Conservation (phyloP, 768 basidiomycete species). For the Mycena capillaripes region DNA sequence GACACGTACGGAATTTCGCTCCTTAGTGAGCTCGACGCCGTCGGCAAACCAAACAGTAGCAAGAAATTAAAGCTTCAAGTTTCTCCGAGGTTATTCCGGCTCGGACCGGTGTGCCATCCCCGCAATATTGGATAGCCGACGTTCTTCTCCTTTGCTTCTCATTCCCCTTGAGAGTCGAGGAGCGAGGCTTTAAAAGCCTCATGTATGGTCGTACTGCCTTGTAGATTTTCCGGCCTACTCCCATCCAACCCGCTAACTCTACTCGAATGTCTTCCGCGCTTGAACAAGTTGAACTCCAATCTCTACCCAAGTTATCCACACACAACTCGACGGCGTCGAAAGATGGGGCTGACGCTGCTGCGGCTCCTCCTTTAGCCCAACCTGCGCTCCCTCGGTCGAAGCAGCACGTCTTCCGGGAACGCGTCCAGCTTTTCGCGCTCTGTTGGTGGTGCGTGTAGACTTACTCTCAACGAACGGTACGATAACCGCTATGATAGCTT, state of each 20-base stretch:
- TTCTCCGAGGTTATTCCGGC: not conserved
- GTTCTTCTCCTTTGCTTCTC: not conserved
- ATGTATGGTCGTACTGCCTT: too few relatives aligned
- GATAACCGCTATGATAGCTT: not conserved
- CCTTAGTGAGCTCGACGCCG: too few relatives aligned
- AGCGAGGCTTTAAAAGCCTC: not conserved
- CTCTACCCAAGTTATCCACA: not conserved
- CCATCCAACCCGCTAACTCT: not conserved
- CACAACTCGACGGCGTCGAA: not conserved
- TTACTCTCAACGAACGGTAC: not conserved
- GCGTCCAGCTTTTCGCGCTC: slow-evolving; percentile 32
- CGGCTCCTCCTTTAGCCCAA: not conserved
- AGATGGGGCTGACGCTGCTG: not conserved
- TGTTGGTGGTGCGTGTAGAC: slow-evolving; percentile 31
- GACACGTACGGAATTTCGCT: too few relatives aligned
- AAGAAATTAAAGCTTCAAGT: not conserved
- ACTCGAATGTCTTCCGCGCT: slow-evolving; percentile 25
- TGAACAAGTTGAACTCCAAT: slow-evolving; percentile 16
- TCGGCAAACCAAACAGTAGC: too few relatives aligned
- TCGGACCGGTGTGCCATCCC: not conserved
- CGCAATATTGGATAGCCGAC: too few relatives aligned
- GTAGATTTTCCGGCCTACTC: not conserved
- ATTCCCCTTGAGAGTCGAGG: not conserved
- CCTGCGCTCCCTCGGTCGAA: not conserved
- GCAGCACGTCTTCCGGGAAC: slow-evolving; percentile 24